A percentile compares a stretch with the other conserved stretches of the same genome.
phyloP scores from a whole-genome alignment of 306 rosid species.

The Inga oerstediana region DNA sequence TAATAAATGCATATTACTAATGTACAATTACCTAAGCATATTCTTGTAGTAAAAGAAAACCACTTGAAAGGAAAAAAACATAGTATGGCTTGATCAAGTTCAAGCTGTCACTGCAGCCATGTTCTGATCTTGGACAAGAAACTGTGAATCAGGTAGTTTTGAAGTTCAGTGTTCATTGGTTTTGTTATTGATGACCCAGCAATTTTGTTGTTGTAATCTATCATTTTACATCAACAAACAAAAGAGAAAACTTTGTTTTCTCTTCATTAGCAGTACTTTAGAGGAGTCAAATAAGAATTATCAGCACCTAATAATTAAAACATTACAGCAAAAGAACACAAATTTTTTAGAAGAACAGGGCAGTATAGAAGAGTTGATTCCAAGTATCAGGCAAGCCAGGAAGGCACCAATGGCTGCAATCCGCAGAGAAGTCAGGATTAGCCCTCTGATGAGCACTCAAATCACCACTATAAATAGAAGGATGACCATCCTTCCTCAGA shows the following conservation, averaged over 20 bases:
- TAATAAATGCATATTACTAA: background rate
- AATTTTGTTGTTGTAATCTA: background rate
- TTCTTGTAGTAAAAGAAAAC: background rate
- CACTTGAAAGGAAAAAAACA: background rate
- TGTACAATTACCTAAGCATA: slow-evolving; percentile 5
- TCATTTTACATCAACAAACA: background rate
- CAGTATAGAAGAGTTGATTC: slow-evolving; percentile 78
- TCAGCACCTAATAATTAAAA: slow-evolving; percentile 18
- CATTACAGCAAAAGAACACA: background rate
- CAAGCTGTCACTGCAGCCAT: background rate
- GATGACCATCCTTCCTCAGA: slow-evolving; percentile 87
- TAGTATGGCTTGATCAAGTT: background rate
- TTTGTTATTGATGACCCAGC: background rate
- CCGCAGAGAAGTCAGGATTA: slow-evolving; percentile 73
- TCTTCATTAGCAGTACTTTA: slow-evolving; percentile 41
- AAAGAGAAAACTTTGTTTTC: background rate
- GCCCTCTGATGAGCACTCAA: slow-evolving; percentile 76
- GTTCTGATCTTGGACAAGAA: background rate
- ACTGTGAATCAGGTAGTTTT: background rate
- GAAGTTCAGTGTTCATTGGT: background rate
- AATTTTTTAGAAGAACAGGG: slow-evolving; percentile 53
- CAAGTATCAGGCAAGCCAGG: slow-evolving; percentile 96
- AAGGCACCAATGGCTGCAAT: slow-evolving; percentile 99
- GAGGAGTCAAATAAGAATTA: slow-evolving; percentile 39
- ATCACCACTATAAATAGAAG: slow-evolving; percentile 87